Evolutionary conservation across 345 rosid species (phyloP).

Genomic region (Gossypium arboreum): DNA sequence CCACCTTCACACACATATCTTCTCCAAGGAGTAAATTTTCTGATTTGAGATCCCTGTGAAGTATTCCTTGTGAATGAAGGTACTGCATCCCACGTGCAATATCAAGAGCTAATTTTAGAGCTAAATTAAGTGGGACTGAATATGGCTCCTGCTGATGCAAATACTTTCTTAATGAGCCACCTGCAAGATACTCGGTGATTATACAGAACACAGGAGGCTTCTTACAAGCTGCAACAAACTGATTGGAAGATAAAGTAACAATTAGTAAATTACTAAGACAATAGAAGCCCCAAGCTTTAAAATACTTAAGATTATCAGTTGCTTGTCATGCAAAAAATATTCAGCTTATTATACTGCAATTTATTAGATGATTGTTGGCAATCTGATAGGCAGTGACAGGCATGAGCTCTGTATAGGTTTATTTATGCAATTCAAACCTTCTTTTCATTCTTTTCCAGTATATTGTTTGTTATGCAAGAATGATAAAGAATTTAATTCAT

Average conservation of each 20-base stretch:
- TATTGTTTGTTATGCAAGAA: background rate
- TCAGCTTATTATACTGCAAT: background rate
- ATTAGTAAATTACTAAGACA: constrained; percentile 9
- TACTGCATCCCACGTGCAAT: constrained; percentile 75
- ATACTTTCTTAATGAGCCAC: constrained; percentile 64
- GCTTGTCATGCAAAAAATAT: background rate
- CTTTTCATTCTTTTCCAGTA: background rate
- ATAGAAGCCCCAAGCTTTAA: background rate
- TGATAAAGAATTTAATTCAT: background rate
- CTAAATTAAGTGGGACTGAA: constrained; percentile 54
- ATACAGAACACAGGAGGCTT: constrained; percentile 65
- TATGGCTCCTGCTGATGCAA: constrained; percentile 71
- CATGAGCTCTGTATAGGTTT: background rate
- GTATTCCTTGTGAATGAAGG: constrained; percentile 68
- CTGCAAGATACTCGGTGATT: constrained; percentile 65
- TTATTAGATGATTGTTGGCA: background rate
- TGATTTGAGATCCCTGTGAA: constrained; percentile 76
- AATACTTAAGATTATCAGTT: background rate
- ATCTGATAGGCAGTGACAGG: background rate
- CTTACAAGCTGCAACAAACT: constrained; percentile 75
- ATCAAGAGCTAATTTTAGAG: constrained; percentile 60
- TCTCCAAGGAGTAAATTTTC: constrained; percentile 66
- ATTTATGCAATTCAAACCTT: background rate
- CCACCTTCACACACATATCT: constrained; percentile 67
- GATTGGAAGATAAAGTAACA: constrained; percentile 25